These are phyloP conservation scores for Phallus indusiatus DNA, from an alignment of 768 basidiomycete genomes.

Conservation along the genomic window DNA sequence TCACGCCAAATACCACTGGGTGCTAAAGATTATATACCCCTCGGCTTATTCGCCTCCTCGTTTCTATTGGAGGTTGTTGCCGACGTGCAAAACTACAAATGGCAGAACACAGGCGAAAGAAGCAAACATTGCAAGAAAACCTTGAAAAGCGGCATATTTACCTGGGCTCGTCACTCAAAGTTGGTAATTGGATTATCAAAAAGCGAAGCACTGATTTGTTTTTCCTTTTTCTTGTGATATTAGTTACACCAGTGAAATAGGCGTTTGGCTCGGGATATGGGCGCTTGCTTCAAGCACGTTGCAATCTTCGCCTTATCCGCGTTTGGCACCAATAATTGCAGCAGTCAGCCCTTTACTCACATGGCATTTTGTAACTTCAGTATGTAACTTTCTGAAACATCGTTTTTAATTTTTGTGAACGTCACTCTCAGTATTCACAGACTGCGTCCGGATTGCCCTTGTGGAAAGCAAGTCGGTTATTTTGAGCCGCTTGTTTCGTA, in stretches of 20 bases:
- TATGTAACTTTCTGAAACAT: constrained; percentile 20
- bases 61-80: constrained; percentile 55
- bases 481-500: neutral
- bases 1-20: constrained; percentile 42
- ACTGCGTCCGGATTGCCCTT: constrained; percentile 49
- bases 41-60: constrained; percentile 45
- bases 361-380: constrained; percentile 49
- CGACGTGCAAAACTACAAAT: constrained; percentile 54
- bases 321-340: constrained; percentile 34
- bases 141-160: constrained; percentile 60
- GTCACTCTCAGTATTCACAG: constrained; percentile 35
- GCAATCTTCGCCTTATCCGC: constrained; percentile 35
- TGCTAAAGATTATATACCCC: constrained; percentile 41
- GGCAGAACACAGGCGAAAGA: constrained; percentile 48
- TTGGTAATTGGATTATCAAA: constrained; percentile 24
- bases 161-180: constrained; percentile 65
- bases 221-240: neutral
- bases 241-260: constrained; percentile 64
- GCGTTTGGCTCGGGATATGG: constrained; percentile 62
- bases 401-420: neutral
- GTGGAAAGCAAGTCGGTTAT: constrained; percentile 35
- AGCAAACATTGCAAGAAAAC: constrained; percentile 66
- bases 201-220: too few species aligned
- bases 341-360: constrained; percentile 54
- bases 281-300: constrained; percentile 42